Percentiles rank a stretch among this genome's conserved stretches.
These are phyloP conservation scores for Venturia asperata DNA, from an alignment of 2,329 filamentous ascomycete species.

Conservation along the genomic window DNA sequence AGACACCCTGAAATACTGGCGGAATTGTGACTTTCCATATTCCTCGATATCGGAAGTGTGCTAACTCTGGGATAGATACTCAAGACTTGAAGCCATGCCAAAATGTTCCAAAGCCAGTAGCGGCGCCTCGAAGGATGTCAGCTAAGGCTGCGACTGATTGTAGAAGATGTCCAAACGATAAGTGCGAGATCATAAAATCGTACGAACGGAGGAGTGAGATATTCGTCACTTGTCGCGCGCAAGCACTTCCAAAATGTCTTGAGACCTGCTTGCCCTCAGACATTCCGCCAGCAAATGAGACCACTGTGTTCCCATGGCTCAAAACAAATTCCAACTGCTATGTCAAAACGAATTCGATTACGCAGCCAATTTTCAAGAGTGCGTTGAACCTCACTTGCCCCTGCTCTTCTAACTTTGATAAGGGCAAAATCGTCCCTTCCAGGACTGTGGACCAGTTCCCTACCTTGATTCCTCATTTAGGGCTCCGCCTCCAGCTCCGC, in stretches of 20 bases:
- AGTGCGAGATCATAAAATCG: slow-evolving; percentile 9
- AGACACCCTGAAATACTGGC: slow-evolving; percentile 11
- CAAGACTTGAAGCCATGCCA: slow-evolving; percentile 5
- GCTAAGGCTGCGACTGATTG: neutral
- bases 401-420: neutral
- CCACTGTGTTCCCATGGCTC: slow-evolving; percentile 5
- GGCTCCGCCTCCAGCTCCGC: slow-evolving; percentile 8
- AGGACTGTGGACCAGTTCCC: slow-evolving; percentile 14
- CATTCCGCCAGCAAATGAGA: neutral
- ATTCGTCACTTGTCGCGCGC: slow-evolving; percentile 13
- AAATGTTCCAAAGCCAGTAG: neutral
- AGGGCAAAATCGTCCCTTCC: neutral
- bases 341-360: neutral
- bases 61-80: neutral
- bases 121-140: neutral
- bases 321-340: slow-evolving; percentile 13
- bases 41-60: neutral
- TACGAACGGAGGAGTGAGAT: slow-evolving; percentile 1
- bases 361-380: neutral
- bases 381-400: neutral
- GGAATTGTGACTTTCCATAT: slow-evolving; percentile 1
- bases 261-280: slow-evolving; percentile 2
- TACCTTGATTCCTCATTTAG: slow-evolving; percentile 2
- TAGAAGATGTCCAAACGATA: slow-evolving; percentile 11
- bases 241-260: slow-evolving; percentile 1